Evolutionary conservation across 2,329 filamentous ascomycete species (phyloP).

Genomic region (Cadophora malorum): DNA sequence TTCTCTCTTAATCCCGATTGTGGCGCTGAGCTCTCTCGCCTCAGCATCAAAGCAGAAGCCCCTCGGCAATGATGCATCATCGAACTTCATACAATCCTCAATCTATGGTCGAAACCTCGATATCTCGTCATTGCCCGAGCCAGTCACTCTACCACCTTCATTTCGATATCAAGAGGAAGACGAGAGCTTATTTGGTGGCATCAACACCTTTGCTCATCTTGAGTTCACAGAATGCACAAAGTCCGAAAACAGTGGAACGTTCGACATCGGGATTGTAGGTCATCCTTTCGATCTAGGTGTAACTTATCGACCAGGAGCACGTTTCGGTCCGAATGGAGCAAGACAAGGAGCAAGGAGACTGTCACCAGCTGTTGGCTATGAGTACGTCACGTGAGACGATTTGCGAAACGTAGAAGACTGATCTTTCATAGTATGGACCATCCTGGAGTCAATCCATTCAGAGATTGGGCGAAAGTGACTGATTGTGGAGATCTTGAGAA

Average conservation of each 20-base stretch:
- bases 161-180: slow-evolving; percentile 30
- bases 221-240: slow-evolving; percentile 40
- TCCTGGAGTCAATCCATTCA: slow-evolving; percentile 40
- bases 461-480: slow-evolving; percentile 39
- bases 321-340: slow-evolving; percentile 44
- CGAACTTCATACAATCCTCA: slow-evolving; percentile 35
- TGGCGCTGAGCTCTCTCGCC: neutral
- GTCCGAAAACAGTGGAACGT: slow-evolving; percentile 35
- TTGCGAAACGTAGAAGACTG: slow-evolving; percentile 14
- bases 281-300: slow-evolving; percentile 44
- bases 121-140: slow-evolving; percentile 18
- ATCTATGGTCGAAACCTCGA: slow-evolving; percentile 29
- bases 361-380: slow-evolving; percentile 36
- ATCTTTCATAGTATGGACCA: slow-evolving; percentile 40
- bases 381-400: slow-evolving; percentile 37
- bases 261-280: slow-evolving; percentile 44
- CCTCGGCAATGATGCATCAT: neutral
- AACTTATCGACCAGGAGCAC: slow-evolving; percentile 42
- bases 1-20: neutral
- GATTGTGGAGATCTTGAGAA: slow-evolving; percentile 44
- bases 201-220: slow-evolving; percentile 43
- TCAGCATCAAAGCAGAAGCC: slow-evolving; percentile 20
- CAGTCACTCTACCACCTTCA: slow-evolving; percentile 35
- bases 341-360: slow-evolving; percentile 40
- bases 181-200: slow-evolving; percentile 24